Base-by-base conservation (phyloP, 495 filamentous ascomycete species). In the Aspergillus bridgeri region DNA sequence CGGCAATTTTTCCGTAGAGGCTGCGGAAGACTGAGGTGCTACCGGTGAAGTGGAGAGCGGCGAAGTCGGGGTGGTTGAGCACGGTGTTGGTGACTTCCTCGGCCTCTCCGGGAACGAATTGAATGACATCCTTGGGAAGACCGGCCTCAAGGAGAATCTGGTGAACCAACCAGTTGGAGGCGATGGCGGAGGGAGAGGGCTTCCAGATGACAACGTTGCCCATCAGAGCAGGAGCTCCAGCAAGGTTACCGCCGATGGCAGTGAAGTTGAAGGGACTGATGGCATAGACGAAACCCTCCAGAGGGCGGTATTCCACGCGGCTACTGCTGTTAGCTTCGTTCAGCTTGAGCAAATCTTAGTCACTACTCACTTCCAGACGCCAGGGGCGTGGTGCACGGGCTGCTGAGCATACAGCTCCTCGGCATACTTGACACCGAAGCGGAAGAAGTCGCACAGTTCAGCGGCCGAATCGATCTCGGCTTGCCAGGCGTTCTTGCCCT, bases 401-500 rank as follows among this genome's bases (percentile, higher is more conserved):
- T 96, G 91, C 69, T 90, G 86, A 21, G 88, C 84, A 68, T 95
- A 95, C 22, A 95, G 66, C 65, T 95, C 88, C 73, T 95, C 88
- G 19, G 91, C 91, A 66, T 90, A 95, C 65, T 89, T 85, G 42
- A 94, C 91, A 62, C 90, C 92, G 76, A 95, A 77, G 58, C 89
- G 81, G 63, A 98, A 80, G 76, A 98, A 98, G 70, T 98, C 92
- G 61, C 82, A 85, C 44, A 96, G 75, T 79, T 98, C 92, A 2
- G 93, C 93, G 4, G 93, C 92, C 22, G 93, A 85, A 73, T 97
- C 92, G 62, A 97, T 96, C 82, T 97, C 92, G 19, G 92, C 92
- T 71, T 97, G 92, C 90, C 90, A 96, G 22, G 89, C 89, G 71
- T 96, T 96, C 81, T 97, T 97, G 60, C 92, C 92, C 72, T 97